Percentiles rank a stretch among this genome's conserved stretches.
Conservation (phyloP, 331 rosid genomes). For the Quercus tomentella region DNA sequence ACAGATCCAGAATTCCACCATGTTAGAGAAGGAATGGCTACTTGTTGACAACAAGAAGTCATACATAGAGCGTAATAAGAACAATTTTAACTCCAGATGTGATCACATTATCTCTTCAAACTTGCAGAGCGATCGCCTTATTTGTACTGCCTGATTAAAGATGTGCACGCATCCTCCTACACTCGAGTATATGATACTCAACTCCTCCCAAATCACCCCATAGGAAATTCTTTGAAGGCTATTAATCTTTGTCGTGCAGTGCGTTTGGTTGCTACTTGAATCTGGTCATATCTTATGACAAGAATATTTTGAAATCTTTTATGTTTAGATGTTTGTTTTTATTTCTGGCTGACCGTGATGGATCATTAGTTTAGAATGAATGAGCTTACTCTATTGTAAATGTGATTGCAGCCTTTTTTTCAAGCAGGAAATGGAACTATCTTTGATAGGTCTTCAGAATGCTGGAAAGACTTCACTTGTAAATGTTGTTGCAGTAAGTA, state of each 20-base stretch:
- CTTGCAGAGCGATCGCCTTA: too few species aligned
- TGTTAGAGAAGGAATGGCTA: too few species aligned
- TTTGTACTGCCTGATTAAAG: background rate
- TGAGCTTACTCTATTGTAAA: slow-evolving; percentile 22
- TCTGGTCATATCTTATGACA: background rate
- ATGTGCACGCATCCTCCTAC: background rate
- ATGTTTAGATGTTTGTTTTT: background rate
- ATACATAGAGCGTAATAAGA: too few species aligned
- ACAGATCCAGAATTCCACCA: too few species aligned
- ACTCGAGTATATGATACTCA: background rate
- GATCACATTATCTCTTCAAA: too few species aligned
- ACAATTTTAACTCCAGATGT: too few species aligned
- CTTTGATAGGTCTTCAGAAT: slow-evolving; percentile 95
- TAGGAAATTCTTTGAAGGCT: background rate
- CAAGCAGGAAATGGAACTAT: slow-evolving; percentile 98
- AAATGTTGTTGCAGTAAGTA: slow-evolving; percentile 93
- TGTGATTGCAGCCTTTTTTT: slow-evolving; percentile 88
- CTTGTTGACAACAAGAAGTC: too few species aligned
- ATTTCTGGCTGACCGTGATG: slow-evolving; percentile 1
- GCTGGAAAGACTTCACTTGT: slow-evolving; percentile 99
- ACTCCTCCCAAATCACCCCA: background rate
- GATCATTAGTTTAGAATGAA: slow-evolving; percentile 1
- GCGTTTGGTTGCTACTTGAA: background rate
- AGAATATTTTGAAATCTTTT: background rate
- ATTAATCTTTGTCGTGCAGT: background rate